Conservation (phyloP, 257 asterid species). For the Solanum sitiens region DNA sequence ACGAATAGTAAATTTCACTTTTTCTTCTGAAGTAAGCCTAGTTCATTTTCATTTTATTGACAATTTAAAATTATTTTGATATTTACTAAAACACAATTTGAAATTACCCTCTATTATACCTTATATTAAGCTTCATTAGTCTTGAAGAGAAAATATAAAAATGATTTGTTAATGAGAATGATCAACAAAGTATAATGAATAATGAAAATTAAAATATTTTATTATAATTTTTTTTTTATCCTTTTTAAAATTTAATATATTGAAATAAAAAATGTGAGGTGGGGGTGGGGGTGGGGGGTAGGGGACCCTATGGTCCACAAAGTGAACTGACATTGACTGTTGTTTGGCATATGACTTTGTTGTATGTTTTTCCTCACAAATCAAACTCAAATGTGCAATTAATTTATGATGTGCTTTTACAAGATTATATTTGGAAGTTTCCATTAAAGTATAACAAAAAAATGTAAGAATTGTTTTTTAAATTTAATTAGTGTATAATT, state of each 20-base stretch:
- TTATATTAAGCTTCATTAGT: background rate
- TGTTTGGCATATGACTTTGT: background rate
- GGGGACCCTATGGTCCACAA: background rate
- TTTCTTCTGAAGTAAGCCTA: background rate
- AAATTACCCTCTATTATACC: background rate
- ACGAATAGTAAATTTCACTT: background rate
- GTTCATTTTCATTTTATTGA: too few relatives aligned
- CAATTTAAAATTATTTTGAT: too few relatives aligned
- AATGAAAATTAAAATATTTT: too few relatives aligned
- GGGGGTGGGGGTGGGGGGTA: background rate
- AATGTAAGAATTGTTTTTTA: too few relatives aligned
- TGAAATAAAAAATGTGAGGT: background rate
- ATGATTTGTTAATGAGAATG: background rate
- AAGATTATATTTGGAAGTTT: too few relatives aligned
- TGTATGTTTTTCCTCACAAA: background rate
- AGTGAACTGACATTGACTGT: background rate
- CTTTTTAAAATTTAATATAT: background rate
- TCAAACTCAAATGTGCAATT: background rate
- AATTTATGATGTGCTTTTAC: background rate
- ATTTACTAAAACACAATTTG: too few relatives aligned
- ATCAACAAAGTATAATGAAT: too few relatives aligned
- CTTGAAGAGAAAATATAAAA: background rate
- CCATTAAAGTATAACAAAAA: too few relatives aligned
- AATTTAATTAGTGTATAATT: too few relatives aligned
- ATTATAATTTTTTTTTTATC: background rate